phyloP scores from a whole-genome alignment of 2,329 filamentous ascomycete species.

The Exophiala phaeomuriformis region DNA sequence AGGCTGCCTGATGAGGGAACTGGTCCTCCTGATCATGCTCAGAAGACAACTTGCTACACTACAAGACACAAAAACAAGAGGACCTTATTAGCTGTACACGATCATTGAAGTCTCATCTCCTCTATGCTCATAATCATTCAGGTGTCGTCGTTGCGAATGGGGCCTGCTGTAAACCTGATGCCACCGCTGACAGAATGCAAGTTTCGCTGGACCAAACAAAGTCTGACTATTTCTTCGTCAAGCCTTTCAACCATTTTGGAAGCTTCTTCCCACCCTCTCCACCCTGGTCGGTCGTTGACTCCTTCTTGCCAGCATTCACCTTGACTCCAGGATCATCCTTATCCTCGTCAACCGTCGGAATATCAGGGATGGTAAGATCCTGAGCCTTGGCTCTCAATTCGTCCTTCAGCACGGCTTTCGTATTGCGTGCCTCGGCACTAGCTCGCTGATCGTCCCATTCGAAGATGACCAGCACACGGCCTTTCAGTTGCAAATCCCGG shows the following conservation, averaged over 20 bases:
- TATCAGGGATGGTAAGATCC: constrained; percentile 58
- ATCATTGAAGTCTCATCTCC: no score
- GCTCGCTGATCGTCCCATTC: constrained; percentile 61
- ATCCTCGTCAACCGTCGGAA: constrained; percentile 40
- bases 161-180: no score
- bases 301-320: constrained; percentile 29
- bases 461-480: constrained; percentile 67
- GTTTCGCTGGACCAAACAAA: neutral
- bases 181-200: no score
- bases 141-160: no score
- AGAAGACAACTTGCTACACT: no score
- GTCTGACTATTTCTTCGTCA: constrained; percentile 57
- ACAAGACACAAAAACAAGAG: no score
- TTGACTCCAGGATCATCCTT: constrained; percentile 29
- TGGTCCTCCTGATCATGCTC: no score
- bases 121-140: no score
- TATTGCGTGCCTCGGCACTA: constrained; percentile 46
- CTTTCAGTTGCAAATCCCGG: constrained; percentile 61
- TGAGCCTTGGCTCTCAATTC: constrained; percentile 57
- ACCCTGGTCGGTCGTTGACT: constrained; percentile 33
- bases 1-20: no score
- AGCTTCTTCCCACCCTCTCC: constrained; percentile 37
- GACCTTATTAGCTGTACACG: no score
- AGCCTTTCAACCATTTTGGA: constrained; percentile 66
- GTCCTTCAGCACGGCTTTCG: constrained; percentile 53